phyloP scores from a whole-genome alignment of 371 early-diverging fungal species.

The Mortierella sp. region DNA sequence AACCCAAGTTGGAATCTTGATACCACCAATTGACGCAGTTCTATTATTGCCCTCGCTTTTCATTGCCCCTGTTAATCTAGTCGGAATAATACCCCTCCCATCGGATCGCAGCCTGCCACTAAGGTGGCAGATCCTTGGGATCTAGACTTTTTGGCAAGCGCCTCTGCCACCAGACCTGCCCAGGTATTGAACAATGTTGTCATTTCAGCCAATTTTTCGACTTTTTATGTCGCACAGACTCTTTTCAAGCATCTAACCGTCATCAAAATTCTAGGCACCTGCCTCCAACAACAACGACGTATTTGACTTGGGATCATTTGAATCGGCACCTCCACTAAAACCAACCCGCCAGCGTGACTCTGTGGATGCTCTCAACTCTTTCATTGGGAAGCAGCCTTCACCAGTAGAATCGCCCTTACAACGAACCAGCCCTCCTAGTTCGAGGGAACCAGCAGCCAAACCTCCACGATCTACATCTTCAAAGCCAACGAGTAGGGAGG shows the following conservation, averaged over 20 bases:
- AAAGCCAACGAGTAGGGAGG: constrained; percentile 21
- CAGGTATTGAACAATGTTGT: constrained; percentile 27
- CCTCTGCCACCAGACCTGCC: constrained; percentile 17
- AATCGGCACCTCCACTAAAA: constrained; percentile 46
- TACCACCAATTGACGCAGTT: not conserved
- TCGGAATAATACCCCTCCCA: constrained; percentile 47
- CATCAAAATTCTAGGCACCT: constrained; percentile 13
- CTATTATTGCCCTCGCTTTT: not conserved
- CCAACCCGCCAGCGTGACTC: constrained; percentile 31
- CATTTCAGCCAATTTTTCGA: not conserved
- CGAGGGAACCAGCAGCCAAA: constrained; percentile 54
- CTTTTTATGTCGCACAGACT: not conserved
- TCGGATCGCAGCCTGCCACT: constrained; percentile 20
- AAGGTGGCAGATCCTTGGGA: constrained; percentile 63
- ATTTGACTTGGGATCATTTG: constrained; percentile 51
- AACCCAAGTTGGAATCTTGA: constrained; percentile 4
- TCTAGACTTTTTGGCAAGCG: constrained; percentile 64
- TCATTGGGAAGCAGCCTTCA: constrained; percentile 41
- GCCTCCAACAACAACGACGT: constrained; percentile 30
- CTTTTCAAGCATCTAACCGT: not conserved
- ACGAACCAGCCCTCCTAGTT: constrained; percentile 62
- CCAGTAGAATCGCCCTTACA: constrained; percentile 21
- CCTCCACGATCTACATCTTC: constrained; percentile 24
- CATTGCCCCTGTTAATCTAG: constrained; percentile 16
- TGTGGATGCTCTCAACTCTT: constrained; percentile 56